Evolutionary conservation across 148 eudicot genomes (phyloP).

Genomic region (Camellia japonica): DNA sequence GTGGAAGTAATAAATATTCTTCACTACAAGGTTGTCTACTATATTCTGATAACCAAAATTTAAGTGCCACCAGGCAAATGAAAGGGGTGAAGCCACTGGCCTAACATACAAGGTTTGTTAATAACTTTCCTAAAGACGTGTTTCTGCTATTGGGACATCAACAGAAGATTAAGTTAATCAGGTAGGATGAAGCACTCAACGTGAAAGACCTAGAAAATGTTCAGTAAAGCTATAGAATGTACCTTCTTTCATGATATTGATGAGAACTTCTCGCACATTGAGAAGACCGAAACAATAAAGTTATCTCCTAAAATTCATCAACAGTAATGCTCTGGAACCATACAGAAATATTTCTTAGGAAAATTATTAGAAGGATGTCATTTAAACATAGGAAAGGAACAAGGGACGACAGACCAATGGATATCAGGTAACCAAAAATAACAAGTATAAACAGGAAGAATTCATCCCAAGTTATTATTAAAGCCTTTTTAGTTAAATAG

Average conservation of each 20-base stretch:
- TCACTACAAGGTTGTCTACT: not conserved
- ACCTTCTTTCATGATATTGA: not conserved
- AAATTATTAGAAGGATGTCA: not conserved
- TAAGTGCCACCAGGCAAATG: not conserved
- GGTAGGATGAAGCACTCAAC: no score
- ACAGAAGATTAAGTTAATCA: no score
- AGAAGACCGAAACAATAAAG: not conserved
- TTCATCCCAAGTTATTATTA: no score
- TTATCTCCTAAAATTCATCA: not conserved
- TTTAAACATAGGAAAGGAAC: not conserved
- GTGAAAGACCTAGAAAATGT: no score
- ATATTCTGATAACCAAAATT: not conserved
- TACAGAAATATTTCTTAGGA: not conserved
- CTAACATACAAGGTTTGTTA: no score
- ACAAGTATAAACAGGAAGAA: no score
- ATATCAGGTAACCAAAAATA: not conserved
- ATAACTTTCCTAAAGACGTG: no score
- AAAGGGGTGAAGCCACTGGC: no score
- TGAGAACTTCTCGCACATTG: not conserved
- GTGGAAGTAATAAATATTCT: not conserved
- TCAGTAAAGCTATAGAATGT: not conserved
- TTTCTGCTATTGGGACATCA: no score
- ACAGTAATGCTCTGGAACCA: not conserved
- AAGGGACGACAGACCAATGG: not conserved
- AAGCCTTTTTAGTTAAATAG: not conserved